Percentiles rank a stretch among this genome's conserved stretches.
Evolutionary conservation across 345 rosid genomes (phyloP).

Genomic region (Ailanthus altissimus): DNA sequence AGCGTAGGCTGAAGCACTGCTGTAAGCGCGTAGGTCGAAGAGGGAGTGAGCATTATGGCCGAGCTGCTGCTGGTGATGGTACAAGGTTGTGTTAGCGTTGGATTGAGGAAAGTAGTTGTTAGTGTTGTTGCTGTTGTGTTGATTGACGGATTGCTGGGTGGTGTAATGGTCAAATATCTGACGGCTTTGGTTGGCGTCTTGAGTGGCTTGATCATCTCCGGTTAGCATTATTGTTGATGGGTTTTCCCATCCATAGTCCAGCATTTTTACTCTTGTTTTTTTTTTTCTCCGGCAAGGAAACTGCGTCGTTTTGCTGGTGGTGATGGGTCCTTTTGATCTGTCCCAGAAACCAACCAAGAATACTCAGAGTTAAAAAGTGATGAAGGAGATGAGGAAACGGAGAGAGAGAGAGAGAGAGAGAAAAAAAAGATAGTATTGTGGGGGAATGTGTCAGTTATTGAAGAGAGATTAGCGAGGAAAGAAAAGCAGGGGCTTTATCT

Average conservation of each 20-base stretch:
- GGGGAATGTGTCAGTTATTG: slow-evolving; percentile 37
- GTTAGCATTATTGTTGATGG: slow-evolving; percentile 52
- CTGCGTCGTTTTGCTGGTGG: slow-evolving; percentile 15
- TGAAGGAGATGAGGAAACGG: not conserved
- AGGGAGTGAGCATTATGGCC: slow-evolving; percentile 21
- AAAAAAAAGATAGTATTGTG: slow-evolving; percentile 5
- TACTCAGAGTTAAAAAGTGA: not conserved
- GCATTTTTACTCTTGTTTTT: slow-evolving; percentile 39
- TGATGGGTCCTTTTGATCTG: slow-evolving; percentile 22
- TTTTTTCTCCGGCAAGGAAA: slow-evolving; percentile 17
- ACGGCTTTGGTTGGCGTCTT: slow-evolving; percentile 56
- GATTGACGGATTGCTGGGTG: slow-evolving; percentile 35
- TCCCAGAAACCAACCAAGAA: slow-evolving; percentile 5
- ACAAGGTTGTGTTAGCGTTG: slow-evolving; percentile 28
- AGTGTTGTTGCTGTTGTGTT: slow-evolving; percentile 28
- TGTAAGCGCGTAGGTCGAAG: slow-evolving; percentile 57
- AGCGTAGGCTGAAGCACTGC: slow-evolving; percentile 35
- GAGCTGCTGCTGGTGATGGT: slow-evolving; percentile 41
- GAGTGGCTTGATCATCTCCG: slow-evolving; percentile 36
- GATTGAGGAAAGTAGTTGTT: slow-evolving; percentile 26
- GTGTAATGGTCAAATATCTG: slow-evolving; percentile 47
- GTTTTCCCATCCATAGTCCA: slow-evolving; percentile 92
- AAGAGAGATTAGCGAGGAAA: slow-evolving; percentile 15
- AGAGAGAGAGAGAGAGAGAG: not conserved
- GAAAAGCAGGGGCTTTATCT: slow-evolving; percentile 5